Evolutionary conservation across 257 asterid genomes (phyloP).

Genomic region (Forsythia suspensa): DNA sequence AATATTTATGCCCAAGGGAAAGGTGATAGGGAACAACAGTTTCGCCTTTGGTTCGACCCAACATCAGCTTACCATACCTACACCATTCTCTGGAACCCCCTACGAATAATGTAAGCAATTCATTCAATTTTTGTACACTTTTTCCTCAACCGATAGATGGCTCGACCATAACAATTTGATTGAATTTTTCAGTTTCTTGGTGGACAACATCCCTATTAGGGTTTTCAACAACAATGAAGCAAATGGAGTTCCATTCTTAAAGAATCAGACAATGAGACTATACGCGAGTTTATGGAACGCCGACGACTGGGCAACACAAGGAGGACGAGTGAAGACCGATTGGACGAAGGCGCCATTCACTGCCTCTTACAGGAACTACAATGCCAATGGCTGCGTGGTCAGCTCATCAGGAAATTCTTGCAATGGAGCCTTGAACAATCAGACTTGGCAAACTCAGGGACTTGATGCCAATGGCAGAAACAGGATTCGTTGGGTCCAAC

Average conservation of each 20-base stretch:
- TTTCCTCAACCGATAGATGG: neutral
- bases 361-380: constrained; percentile 43
- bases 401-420: constrained; percentile 1
- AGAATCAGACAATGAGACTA: constrained; percentile 32
- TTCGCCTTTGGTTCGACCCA: constrained; percentile 47
- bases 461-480: constrained; percentile 37
- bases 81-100: constrained; percentile 45
- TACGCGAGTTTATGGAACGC: constrained; percentile 35
- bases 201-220: constrained; percentile 51
- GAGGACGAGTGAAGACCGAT: constrained; percentile 41
- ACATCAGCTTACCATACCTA: constrained; percentile 43
- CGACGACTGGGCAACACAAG: constrained; percentile 45
- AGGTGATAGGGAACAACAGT: constrained; percentile 18
- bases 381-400: constrained; percentile 28
- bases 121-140: neutral
- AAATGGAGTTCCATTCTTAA: constrained; percentile 35
- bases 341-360: constrained; percentile 46
- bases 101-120: constrained; percentile 26
- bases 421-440: constrained; percentile 13
- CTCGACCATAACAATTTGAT: neutral
- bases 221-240: constrained; percentile 44
- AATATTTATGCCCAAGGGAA: constrained; percentile 10
- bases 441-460: constrained; percentile 31
- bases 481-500: constrained; percentile 45
- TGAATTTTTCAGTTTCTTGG: constrained; percentile 37